Evolutionary conservation across 2,329 filamentous ascomycete genomes (phyloP).

Genomic region (Penicillium rolfsii): DNA sequence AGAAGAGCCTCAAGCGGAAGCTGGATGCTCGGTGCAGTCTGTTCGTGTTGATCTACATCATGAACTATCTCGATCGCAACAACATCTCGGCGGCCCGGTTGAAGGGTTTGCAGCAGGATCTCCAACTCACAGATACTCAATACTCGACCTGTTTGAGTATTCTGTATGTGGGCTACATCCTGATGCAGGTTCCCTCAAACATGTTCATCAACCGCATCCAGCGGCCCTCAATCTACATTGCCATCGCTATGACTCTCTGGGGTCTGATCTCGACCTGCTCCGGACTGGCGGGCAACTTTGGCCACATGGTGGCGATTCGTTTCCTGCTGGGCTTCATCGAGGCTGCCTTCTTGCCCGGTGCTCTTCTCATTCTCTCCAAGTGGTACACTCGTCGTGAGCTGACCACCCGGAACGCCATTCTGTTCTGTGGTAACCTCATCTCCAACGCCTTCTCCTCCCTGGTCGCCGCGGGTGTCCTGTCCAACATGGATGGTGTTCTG

Average conservation of each 20-base stretch:
- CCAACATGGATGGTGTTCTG: conserved; percentile 47
- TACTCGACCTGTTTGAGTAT: conserved; percentile 50
- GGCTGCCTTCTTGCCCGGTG: conserved; percentile 45
- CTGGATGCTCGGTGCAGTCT: conserved; percentile 34
- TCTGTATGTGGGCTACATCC: conserved; percentile 52
- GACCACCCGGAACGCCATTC: conserved; percentile 50
- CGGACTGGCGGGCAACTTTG: conserved; percentile 47
- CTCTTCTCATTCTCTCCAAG: conserved; percentile 48
- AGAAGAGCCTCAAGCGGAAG: conserved; percentile 34
- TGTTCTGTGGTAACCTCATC: conserved; percentile 53
- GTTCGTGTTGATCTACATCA: conserved; percentile 33
- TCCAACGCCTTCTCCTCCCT: conserved; percentile 53
- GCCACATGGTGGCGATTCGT: conserved; percentile 42
- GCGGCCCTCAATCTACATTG: conserved; percentile 50
- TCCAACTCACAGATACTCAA: conserved; percentile 40
- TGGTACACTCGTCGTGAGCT: conserved; percentile 54
- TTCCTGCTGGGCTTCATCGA: conserved; percentile 46
- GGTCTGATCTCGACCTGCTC: conserved; percentile 63
- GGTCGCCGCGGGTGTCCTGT: conserved; percentile 50
- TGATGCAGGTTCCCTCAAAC: conserved; percentile 53
- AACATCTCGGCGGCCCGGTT: conserved; percentile 47
- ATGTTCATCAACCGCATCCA: conserved; percentile 52
- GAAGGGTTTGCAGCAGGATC: conserved; percentile 44
- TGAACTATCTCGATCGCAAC: conserved; percentile 48
- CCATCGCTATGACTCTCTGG: conserved; percentile 58